Percentiles rank a stretch among this genome's conserved stretches.
These are phyloP conservation scores for Adansonia madagascariensis DNA, from an alignment of 441 rosid genomes.

Conservation along the genomic window DNA sequence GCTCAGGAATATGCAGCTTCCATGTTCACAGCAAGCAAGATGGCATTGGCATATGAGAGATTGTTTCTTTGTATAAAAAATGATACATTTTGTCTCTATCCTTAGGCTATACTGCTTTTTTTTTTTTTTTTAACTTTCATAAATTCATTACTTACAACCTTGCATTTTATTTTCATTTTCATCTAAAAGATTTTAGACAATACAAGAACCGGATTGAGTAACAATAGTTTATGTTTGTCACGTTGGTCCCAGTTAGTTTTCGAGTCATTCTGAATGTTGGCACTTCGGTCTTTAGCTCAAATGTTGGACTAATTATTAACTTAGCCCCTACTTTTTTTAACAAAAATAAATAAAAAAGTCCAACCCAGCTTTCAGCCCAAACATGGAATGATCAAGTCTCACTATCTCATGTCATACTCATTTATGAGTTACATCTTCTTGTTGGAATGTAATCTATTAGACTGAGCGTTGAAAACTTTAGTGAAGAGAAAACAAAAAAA, in stretches of 20 bases:
- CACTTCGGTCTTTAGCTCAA: not conserved
- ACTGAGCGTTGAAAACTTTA: too few species aligned
- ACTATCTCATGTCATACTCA: too few species aligned
- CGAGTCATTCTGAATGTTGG: not conserved
- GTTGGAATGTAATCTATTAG: too few species aligned
- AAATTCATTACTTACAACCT: not conserved
- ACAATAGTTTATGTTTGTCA: not conserved
- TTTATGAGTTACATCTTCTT: not conserved
- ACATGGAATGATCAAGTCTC: too few species aligned
- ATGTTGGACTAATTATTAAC: not conserved
- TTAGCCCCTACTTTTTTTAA: not conserved
- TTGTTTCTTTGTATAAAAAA: slow-evolving; percentile 83
- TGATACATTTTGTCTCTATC: slow-evolving; percentile 62
- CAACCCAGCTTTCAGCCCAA: too few species aligned
- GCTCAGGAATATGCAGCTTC: slow-evolving; percentile 65
- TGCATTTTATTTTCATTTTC: not conserved
- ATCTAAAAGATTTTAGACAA: not conserved
- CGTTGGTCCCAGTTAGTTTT: not conserved
- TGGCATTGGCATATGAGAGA: slow-evolving; percentile 91
- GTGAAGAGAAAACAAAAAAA: not conserved
- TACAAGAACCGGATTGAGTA: not conserved
- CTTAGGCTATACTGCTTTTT: slow-evolving; percentile 26
- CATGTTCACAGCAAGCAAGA: slow-evolving; percentile 84
- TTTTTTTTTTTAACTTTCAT: not conserved
- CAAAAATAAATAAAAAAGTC: too few species aligned